phyloP scores from a whole-genome alignment of 2,329 filamentous ascomycete genomes.

The Alternaria hordeiaustralica region DNA sequence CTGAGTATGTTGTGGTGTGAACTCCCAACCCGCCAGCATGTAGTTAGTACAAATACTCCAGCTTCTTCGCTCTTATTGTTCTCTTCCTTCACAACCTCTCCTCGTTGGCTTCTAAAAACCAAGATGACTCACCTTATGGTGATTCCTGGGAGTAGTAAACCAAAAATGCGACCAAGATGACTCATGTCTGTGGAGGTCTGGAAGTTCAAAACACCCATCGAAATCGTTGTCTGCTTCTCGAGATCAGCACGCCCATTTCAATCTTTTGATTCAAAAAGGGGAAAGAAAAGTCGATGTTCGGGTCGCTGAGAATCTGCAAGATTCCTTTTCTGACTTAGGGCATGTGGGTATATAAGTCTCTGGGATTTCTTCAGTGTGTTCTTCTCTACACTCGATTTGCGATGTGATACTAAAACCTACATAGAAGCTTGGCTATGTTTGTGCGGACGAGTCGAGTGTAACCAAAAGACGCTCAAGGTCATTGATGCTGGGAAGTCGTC shows the following conservation, averaged over 20 bases:
- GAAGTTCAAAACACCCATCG: not conserved
- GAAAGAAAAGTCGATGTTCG: not conserved
- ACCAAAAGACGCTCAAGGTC: too few species aligned
- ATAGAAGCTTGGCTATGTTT: too few species aligned
- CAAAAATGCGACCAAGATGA: not conserved
- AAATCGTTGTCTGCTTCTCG: not conserved
- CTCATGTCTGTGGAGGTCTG: not conserved
- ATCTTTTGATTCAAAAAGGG: not conserved
- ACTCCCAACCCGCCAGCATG: accelerated
- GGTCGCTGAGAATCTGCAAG: not conserved
- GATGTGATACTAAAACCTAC: too few species aligned
- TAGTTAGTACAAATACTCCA: not conserved
- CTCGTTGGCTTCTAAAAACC: not conserved
- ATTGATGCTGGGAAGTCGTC: too few species aligned
- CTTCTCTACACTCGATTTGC: too few species aligned
- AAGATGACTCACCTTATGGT: not conserved
- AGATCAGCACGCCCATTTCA: not conserved
- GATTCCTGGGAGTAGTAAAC: not conserved
- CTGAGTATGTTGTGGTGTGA: accelerated
- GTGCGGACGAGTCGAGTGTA: too few species aligned
- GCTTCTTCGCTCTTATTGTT: not conserved
- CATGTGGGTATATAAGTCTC: too few species aligned
- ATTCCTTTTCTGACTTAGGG: too few species aligned
- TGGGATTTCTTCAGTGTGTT: too few species aligned
- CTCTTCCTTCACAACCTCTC: not conserved